phyloP scores from a whole-genome alignment of 345 rosid genomes.

The Bruguiera parviflora region DNA sequence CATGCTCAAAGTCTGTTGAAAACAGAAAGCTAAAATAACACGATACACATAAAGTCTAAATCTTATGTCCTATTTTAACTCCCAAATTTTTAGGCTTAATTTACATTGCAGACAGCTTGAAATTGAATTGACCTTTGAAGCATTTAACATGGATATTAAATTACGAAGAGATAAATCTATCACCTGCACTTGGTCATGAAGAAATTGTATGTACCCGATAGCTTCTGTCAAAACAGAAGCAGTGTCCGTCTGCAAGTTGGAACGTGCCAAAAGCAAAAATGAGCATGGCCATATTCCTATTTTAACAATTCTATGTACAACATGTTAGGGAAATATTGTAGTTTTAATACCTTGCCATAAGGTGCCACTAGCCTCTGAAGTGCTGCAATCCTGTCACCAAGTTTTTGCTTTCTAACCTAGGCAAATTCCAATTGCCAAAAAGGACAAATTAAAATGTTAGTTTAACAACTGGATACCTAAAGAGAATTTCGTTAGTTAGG shows the following conservation, averaged over 20 bases:
- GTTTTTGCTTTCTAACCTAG: slow-evolving; percentile 53
- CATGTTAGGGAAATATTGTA: neutral
- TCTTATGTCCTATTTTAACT: neutral
- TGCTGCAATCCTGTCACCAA: slow-evolving; percentile 62
- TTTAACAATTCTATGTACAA: neutral
- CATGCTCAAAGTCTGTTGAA: slow-evolving; percentile 35
- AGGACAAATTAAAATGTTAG: neutral
- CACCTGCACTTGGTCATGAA: slow-evolving; percentile 66
- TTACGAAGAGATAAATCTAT: neutral
- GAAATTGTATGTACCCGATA: slow-evolving; percentile 59
- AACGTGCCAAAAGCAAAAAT: neutral
- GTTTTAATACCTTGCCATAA: slow-evolving; percentile 50
- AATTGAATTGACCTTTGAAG: neutral
- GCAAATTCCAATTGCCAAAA: neutral
- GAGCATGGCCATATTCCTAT: slow-evolving; percentile 8
- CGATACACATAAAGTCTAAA: neutral
- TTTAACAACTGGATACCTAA: no score
- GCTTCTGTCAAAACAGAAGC: slow-evolving; percentile 69
- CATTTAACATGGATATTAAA: neutral
- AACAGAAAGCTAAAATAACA: neutral
- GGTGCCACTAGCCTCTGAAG: slow-evolving; percentile 76
- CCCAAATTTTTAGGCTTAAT: neutral
- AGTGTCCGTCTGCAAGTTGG: slow-evolving; percentile 56
- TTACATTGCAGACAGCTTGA: neutral
- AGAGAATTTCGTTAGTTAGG: neutral